phyloP scores from a whole-genome alignment of 106 monocot genomes.

The Amphibolis antarctica region DNA sequence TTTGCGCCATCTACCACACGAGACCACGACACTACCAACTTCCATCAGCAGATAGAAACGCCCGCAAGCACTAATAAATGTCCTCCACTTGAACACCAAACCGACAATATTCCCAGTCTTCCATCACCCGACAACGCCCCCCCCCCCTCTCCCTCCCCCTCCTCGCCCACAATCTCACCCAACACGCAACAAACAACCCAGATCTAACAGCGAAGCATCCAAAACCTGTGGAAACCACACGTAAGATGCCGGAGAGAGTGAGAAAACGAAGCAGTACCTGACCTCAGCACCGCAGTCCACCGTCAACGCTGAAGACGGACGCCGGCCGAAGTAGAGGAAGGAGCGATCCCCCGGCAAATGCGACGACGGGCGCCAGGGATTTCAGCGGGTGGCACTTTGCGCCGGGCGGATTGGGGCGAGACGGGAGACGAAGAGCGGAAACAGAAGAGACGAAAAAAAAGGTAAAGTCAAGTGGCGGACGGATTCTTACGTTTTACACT shows the following conservation, averaged over 20 bases:
- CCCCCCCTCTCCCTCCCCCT: not conserved
- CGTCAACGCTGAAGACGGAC: not conserved
- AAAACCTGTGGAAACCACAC: not conserved
- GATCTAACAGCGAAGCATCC: not conserved
- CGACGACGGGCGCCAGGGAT: too few relatives aligned
- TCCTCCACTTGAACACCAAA: not conserved
- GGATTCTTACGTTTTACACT: too few relatives aligned
- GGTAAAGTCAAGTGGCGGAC: too few relatives aligned
- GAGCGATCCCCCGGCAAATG: too few relatives aligned
- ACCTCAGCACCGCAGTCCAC: not conserved
- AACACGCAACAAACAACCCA: not conserved
- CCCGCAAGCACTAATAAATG: not conserved
- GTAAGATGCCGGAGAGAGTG: not conserved
- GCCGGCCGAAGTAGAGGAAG: too few relatives aligned
- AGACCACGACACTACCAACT: too few relatives aligned
- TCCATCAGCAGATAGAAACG: too few relatives aligned
- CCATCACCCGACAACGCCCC: not conserved
- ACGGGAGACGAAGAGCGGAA: too few relatives aligned
- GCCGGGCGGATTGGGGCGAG: too few relatives aligned
- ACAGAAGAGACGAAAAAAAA: too few relatives aligned
- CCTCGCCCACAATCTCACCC: not conserved
- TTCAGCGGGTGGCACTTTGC: too few relatives aligned
- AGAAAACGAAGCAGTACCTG: not conserved
- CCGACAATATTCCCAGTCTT: not conserved
- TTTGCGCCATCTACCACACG: too few relatives aligned